Base-by-base conservation (phyloP, 306 rosid genomes). In the Purshia tridentata region DNA sequence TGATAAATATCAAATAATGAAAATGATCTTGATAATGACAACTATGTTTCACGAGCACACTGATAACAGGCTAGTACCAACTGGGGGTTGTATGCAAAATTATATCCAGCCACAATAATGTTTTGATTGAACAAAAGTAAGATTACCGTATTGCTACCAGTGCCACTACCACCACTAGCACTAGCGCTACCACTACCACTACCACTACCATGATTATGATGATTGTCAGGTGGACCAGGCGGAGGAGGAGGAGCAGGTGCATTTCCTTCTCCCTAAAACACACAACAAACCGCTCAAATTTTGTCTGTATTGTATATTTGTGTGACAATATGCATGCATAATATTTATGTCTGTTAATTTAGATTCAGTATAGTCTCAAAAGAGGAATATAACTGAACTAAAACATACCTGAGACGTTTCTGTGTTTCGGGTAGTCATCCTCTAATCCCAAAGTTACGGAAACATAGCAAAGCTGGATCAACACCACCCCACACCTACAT, bases 361-460 rank as follows among this genome's bases (percentile, higher is more conserved):
- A 51, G 35, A 22, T 4, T 22, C 11, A 42, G 19, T 41, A 39
- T 9, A 50, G 14, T 42, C 39, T 68, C 7, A 8, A 67, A 56
- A 51, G 29, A 6, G 53, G 20, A 69, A 40, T 9, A 41, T 60
- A 23, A 61, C 4, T 19, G 41, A 37, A 22, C 41, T 41, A 9
- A 42, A 29, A 50, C 47, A 67, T 56, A 88, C 99, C 96, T 84
- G 92, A 79, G 83, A 76, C 52, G 78, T 73, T 8, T 92, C 96
- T 0, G 87, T 79, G 76, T 18, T 89, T 72, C 86, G 86, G 80
- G 80, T 87, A 72, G 83, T 74, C 99, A 95, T 95, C 80, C 85
- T 81, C 85, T 80, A 86, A 86, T 80, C 81, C 80, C 83, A 75
- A 77, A 88, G 82, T 84, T 87, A 84, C 75, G 77, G 81, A 86